These are phyloP conservation scores for Rhodamnia argentea DNA, from an alignment of 345 rosid genomes.

Conservation along the genomic window DNA sequence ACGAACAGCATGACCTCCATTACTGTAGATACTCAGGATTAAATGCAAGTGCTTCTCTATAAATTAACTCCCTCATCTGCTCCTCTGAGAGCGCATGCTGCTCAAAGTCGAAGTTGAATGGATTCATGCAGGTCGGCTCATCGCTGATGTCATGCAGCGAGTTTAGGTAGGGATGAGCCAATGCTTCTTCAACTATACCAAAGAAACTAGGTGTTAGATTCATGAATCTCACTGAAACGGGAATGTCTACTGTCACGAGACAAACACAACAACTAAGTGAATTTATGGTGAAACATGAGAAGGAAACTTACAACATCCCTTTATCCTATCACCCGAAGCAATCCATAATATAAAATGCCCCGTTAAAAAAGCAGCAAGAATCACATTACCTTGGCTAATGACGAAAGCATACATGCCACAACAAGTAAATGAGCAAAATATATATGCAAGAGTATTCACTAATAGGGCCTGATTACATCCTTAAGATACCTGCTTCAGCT, in stretches of 20 bases:
- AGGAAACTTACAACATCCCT: not conserved
- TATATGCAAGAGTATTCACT: not conserved
- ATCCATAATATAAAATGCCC: not conserved
- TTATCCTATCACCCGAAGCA: not conserved
- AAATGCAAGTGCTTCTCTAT: constrained; percentile 74
- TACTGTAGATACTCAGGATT: constrained; percentile 56
- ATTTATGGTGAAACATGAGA: not conserved
- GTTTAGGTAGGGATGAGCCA: constrained; percentile 73
- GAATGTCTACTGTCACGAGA: not conserved
- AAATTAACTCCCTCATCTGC: constrained; percentile 77
- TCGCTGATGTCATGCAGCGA: constrained; percentile 53
- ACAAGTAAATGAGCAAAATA: not conserved
- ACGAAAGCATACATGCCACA: not conserved
- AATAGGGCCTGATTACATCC: not conserved
- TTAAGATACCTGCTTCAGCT: not conserved
- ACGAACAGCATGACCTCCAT: not conserved
- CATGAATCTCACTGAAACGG: not conserved
- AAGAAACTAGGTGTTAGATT: not conserved
- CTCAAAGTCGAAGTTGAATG: constrained; percentile 70
- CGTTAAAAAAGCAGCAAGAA: not conserved
- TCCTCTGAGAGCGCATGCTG: constrained; percentile 58
- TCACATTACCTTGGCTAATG: not conserved
- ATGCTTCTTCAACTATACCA: constrained; percentile 66
- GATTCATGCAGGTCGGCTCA: constrained; percentile 66
- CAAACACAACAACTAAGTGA: not conserved